Base-by-base conservation (phyloP, 306 rosid species). In the Quercus berberidifolia region DNA sequence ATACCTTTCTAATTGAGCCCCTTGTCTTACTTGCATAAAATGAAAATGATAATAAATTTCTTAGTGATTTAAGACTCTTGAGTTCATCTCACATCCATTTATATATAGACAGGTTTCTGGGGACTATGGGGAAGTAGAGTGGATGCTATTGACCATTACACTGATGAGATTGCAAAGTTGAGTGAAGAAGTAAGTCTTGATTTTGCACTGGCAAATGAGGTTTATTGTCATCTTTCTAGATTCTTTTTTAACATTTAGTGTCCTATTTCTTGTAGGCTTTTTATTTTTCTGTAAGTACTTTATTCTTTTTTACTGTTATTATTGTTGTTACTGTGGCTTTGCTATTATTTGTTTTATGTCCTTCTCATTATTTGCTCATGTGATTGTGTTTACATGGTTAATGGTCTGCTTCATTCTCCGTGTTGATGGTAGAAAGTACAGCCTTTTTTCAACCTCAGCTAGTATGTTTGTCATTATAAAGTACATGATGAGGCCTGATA, bases 61-160 rank as follows among this genome's bases (percentile, higher is more conserved):
- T 12, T 49, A 8, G 65, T 59, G 31, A 12, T 23, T 13, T 28
- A 63, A 35, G 18, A 63, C 4, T 28, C 41, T 26, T 63, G 38
- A 26, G 11, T 28, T 63, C 38, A 84, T 80, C 78, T 88, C 78
- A 81, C 79, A 64, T 86, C 80, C 69, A 73, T 80, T 78, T 76
- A 67, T 87, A 81, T 81, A 88, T 92, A 94, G 98, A 89, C 97
- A 89, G 97, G 97, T 83, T 56, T 87, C 21, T 31, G 86, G 80
- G 97, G 98, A 69, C 79, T 91, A 19, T 78, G 73, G 80, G 98
- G 98, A 82, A 30, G 9, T 52, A 87, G 57, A 81, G 89, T 91
- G 46, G 94, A 94, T 23, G 97, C 98, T 76, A 86, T 94, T 76
- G 88, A 85, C 69, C 51, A 92, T 86, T 91, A 92, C 79, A 78